Base-by-base conservation (phyloP, 1,284 basidiomycete genomes). In the Fomitopsis betulina region DNA sequence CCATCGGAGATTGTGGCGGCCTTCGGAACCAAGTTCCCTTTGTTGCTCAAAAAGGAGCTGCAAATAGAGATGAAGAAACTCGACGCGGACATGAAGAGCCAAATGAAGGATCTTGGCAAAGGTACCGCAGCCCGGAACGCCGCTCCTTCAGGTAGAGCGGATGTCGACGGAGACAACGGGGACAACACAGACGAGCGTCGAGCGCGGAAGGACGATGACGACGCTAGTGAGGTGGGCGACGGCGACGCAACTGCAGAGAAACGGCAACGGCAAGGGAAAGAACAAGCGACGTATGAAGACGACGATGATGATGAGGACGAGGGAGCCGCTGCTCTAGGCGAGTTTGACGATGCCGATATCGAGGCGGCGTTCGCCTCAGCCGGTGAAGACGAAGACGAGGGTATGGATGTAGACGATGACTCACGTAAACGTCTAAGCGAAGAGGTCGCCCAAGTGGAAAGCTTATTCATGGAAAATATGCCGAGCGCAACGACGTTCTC, bases 21-120 rank as follows among this genome's bases (percentile, higher is more conserved):
- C 10, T 87, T 99, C 62, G 83, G 83, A 15, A 80, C 82, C 62
- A 87, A 83, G 54, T 98, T 99, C 74, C 91, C 94, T 5, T 76
- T 85, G n/a, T 82, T 82, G 39, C 77, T 99, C 65, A 94, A 90
- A 74, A 93, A 89, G 73, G 94, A 97, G 73, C 90, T 98, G 67
- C 77, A 86, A 59, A 74, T 79, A 47, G 96, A 98, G 77, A 84
- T 98, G 79, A 94, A 93, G 75, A 91, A 87, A 70, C 80, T 94
- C 35, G 86, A 89, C 62, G 86, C 89, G 55, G 91, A 97, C 69
- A 75, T 93, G 60, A 91, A 85, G 69, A 84, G 81, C 64, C 95
- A 98, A 73, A 86, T 89, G 64, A 76, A 83, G 15, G 85, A 90
- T 57, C 83, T 98, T 38, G 96, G 96, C 7, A 90, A 90, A 72